These are phyloP conservation scores for Mycena floridula DNA, from an alignment of 768 basidiomycete species.

Conservation along the genomic window DNA sequence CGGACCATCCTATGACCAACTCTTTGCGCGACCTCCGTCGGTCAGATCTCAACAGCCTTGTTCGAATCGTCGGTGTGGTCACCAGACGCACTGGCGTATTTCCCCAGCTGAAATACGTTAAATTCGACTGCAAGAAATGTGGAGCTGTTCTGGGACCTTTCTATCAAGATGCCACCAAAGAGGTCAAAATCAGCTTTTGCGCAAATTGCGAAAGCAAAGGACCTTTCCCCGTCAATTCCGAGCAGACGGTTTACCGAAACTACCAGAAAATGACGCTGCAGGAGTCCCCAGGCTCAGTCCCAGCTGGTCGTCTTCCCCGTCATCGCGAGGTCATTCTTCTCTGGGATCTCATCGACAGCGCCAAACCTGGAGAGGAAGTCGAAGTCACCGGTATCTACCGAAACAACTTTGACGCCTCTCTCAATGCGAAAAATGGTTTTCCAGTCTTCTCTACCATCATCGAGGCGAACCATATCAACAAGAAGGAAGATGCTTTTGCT, in stretches of 20 bases:
- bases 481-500: conserved; percentile 99
- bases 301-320: conserved; percentile 92
- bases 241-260: conserved; percentile 98
- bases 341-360: conserved; percentile 97
- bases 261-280: conserved; percentile 99
- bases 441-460: conserved; percentile 98
- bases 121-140: conserved; percentile 96
- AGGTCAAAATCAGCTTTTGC: conserved; percentile 92
- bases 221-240: conserved; percentile 94
- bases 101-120: conserved; percentile 99
- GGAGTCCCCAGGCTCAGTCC: conserved; percentile 96
- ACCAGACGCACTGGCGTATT: conserved; percentile 94
- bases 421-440: conserved; percentile 98
- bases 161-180: conserved; percentile 93
- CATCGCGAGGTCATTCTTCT: conserved; percentile 95
- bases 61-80: conserved; percentile 93
- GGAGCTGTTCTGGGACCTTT: conserved; percentile 93
- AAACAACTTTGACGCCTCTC: conserved; percentile 97
- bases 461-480: conserved; percentile 97
- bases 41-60: conserved; percentile 88
- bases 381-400: conserved; percentile 98
- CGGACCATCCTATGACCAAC: conserved; percentile 84
- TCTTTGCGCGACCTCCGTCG: conserved; percentile 93
- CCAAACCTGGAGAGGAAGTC: conserved; percentile 98
- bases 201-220: conserved; percentile 92